Percentiles rank a stretch among this genome's conserved stretches.
phyloP scores from a whole-genome alignment of 73 alveolate species.

The Paramecium octaurelia region DNA sequence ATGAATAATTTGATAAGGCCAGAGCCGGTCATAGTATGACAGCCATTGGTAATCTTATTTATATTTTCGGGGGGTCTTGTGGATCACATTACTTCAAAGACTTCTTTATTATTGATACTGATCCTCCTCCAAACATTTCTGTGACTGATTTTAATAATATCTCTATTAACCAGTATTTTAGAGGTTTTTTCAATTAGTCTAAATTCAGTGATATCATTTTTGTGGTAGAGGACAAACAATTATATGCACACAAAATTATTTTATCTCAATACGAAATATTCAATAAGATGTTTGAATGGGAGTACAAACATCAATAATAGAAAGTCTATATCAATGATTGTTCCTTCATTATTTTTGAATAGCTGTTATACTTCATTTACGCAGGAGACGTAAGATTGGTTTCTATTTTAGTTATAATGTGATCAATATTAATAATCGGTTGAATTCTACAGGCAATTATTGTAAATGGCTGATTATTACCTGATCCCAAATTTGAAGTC shows the following conservation, averaged over 20 bases:
- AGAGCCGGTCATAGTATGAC: constrained; percentile 92
- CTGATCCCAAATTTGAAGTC: constrained; percentile 72
- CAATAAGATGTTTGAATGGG: constrained; percentile 67
- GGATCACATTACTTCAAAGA: constrained; percentile 79
- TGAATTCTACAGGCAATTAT: constrained; percentile 69
- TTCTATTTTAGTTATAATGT: constrained; percentile 61
- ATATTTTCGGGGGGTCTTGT: constrained; percentile 87
- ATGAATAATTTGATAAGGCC: constrained; percentile 70
- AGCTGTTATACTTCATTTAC: constrained; percentile 69
- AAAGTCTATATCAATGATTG: constrained; percentile 65
- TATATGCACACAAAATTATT: constrained; percentile 85
- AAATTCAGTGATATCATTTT: constrained; percentile 77
- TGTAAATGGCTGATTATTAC: constrained; percentile 77
- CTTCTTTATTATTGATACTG: constrained; percentile 74
- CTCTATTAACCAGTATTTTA: constrained; percentile 45
- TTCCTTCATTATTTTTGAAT: constrained; percentile 65
- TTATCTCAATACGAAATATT: constrained; percentile 71
- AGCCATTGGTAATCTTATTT: constrained; percentile 63
- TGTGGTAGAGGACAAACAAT: constrained; percentile 69
- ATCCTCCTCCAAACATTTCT: constrained; percentile 75
- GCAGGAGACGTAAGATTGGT: constrained; percentile 63
- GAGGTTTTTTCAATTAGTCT: constrained; percentile 66
- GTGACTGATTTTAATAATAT: constrained; percentile 34
- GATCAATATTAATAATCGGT: constrained; percentile 57
- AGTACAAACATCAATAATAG: constrained; percentile 70